A percentile compares a stretch with the other conserved stretches of the same genome.
Conservation (phyloP, 257 asterid species). For the Eucommia ulmoides region DNA sequence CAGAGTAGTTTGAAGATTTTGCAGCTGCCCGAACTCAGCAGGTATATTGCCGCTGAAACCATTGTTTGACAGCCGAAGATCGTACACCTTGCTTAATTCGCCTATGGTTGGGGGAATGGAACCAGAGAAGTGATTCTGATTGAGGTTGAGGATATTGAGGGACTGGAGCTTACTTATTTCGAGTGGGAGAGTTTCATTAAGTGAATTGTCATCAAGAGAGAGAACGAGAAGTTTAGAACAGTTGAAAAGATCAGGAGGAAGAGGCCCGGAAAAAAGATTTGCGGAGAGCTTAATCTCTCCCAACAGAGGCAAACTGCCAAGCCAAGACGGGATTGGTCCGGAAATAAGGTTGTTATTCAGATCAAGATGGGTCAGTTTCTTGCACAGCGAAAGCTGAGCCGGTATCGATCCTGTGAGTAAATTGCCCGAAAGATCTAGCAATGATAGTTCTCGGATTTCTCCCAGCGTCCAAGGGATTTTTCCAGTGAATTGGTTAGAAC, state of each 20-base stretch:
- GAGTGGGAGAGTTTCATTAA: not conserved
- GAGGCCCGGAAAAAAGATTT: not conserved
- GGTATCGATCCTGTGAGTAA: not conserved
- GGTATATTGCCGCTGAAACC: not conserved
- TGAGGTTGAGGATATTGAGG: not conserved
- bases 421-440: not conserved
- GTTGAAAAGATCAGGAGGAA: not conserved
- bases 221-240: not conserved
- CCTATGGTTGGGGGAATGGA: not conserved
- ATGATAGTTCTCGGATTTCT: not conserved
- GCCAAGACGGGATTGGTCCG: not conserved
- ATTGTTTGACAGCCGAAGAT: not conserved
- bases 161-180: not conserved
- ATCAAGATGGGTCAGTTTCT: not conserved
- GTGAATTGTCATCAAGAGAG: not conserved
- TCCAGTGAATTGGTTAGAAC: not conserved
- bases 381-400: not conserved
- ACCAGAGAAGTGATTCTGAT: not conserved
- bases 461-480: not conserved
- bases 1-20: not conserved
- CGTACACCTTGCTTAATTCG: not conserved
- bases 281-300: not conserved
- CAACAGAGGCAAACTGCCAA: not conserved
- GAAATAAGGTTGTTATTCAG: not conserved
- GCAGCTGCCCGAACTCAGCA: not conserved